A percentile compares a stretch with the other conserved stretches of the same genome.
Evolutionary conservation across 73 alveolate species (phyloP).

Genomic region (Paramecium sexaurelia): DNA sequence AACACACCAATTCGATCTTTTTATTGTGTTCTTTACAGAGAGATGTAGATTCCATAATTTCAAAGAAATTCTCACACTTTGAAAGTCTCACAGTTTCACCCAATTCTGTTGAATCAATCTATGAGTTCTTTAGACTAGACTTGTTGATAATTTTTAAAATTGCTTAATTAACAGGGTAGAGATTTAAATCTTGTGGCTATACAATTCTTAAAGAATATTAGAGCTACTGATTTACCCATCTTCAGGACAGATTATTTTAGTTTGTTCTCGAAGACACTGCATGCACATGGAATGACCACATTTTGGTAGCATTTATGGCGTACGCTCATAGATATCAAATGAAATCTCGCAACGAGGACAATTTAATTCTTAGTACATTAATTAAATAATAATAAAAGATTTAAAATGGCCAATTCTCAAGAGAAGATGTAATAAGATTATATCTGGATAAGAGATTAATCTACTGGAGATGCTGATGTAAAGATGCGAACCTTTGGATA

Average conservation of each 20-base stretch:
- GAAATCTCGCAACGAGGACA: constrained; percentile 47
- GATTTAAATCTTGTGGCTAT: constrained; percentile 2
- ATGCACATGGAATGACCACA: constrained; percentile 60
- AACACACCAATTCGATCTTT: constrained; percentile 44
- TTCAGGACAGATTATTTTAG: constrained; percentile 55
- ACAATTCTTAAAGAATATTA: constrained; percentile 8
- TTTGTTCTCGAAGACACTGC: constrained; percentile 20
- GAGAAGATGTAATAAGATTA: constrained; percentile 69
- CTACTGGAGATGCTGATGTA: constrained; percentile 61
- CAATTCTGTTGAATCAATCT: constrained; percentile 36
- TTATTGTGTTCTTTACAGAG: constrained; percentile 28
- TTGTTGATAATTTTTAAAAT: constrained; percentile 15
- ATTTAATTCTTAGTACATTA: constrained; percentile 50
- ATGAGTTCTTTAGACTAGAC: constrained; percentile 28
- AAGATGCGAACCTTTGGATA: constrained; percentile 65
- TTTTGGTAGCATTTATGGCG: constrained; percentile 55
- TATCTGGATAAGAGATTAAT: constrained; percentile 66
- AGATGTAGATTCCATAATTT: neutral
- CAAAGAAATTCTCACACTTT: constrained; percentile 48
- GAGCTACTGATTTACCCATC: constrained; percentile 33
- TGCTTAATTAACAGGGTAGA: constrained; percentile 30
- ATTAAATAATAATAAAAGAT: constrained; percentile 43
- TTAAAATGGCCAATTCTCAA: constrained; percentile 56
- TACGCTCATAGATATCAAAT: constrained; percentile 34
- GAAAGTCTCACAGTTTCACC: constrained; percentile 33